A percentile compares a stretch with the other conserved stretches of the same genome.
These are phyloP conservation scores for Serendipita indica DNA, from an alignment of 768 basidiomycete genomes.

Conservation along the genomic window DNA sequence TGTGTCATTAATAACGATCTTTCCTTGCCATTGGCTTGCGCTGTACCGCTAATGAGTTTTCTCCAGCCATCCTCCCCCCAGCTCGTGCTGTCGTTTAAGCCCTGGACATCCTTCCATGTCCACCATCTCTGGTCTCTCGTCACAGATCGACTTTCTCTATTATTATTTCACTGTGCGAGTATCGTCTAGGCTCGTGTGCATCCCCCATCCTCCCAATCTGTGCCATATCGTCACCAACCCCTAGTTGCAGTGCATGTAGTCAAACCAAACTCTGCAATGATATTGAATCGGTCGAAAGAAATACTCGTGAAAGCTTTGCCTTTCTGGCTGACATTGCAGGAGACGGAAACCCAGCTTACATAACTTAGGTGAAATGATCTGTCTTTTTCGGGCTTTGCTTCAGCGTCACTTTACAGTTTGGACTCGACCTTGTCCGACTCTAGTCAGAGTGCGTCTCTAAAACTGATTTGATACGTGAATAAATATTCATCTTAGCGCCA, in stretches of 20 bases:
- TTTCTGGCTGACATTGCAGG: not conserved
- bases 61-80: not conserved
- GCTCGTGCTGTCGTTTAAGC: not conserved
- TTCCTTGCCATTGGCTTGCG: not conserved
- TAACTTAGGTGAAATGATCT: not conserved
- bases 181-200: not conserved
- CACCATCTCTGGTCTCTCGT: no score
- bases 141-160: no score
- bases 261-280: not conserved
- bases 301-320: no score
- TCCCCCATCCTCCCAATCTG: slow-evolving; percentile 14
- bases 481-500: no score
- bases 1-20: no score
- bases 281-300: no score
- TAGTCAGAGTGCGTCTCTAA: no score
- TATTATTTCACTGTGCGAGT: not conserved
- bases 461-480: no score
- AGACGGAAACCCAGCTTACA: no score
- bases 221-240: not conserved
- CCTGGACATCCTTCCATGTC: no score
- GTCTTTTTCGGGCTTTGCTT: not conserved
- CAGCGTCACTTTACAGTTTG: no score
- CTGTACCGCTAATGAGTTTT: not conserved
- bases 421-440: no score
- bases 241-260: not conserved